Base-by-base conservation (phyloP, 257 asterid genomes). In the Solanum lycopersicoides region DNA sequence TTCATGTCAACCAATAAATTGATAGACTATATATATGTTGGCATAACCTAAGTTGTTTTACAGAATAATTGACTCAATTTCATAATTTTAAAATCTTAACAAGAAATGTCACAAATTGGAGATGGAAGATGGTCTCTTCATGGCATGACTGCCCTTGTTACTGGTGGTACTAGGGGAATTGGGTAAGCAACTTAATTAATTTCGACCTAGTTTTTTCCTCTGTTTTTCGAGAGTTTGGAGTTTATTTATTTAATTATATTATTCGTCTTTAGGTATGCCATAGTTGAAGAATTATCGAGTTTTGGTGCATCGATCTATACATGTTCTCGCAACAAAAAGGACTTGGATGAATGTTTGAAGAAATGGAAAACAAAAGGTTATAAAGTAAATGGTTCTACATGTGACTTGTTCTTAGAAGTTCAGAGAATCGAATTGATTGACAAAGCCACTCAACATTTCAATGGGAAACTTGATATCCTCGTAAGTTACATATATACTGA, bases 81-180 rank as follows among this genome's bases (percentile, higher is more conserved):
- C 66, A 56, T 25, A 3, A 8, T 20, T 3, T 56, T 56, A 56
- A 42, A 42, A 76, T 76, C 56, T 76, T 76, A 42, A 42, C 12
- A 42, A 76, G 14, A 42, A 76, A 41, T 76, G 83, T n/a, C 60
- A 42, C 83, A 76, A 12, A 76, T n/a, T 76, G 83, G 60, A 76
- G 83, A 76, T 42, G 83, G 83, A 60, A 92, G 94, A 59, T 93
- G 95, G 95, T 91, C 95, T 30, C 95, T 93, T 84, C 89, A 88
- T 45, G 93, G 94, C 87, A 89, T 88, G 92, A 90, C 93, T 69
- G 94, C 95, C 86, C 92, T 94, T 35, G 95, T 93, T 72, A 92
- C 96, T 65, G 95, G 96, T 23, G 95, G 95, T 87, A 94, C 93
- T 84, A 91, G 93, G 87, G 95, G 95, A 44, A 94, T 94, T 59